These are phyloP conservation scores for Penicillium sp. DNA, from an alignment of 2,329 filamentous ascomycete genomes.

Conservation along the genomic window DNA sequence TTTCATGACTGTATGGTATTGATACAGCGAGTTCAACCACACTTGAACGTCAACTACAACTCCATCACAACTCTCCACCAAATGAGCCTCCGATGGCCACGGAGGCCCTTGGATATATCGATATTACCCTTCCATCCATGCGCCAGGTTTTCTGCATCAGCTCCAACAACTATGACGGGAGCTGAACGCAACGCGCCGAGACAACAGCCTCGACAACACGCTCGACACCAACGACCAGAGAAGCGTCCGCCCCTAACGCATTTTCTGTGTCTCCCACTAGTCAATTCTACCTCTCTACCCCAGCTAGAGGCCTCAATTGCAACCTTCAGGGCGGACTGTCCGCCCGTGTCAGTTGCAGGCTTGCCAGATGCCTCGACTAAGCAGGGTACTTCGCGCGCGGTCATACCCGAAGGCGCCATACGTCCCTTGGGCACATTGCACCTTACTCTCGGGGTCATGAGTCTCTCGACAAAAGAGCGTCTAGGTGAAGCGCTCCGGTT, in stretches of 20 bases:
- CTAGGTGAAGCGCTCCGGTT: slow-evolving; percentile 47
- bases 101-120: background rate
- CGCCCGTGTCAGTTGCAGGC: background rate
- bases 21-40: background rate
- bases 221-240: slow-evolving; percentile 13
- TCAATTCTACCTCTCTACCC: slow-evolving; percentile 55
- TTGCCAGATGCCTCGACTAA: background rate
- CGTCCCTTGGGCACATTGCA: slow-evolving; percentile 77
- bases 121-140: background rate
- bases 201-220: slow-evolving; percentile 7
- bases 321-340: slow-evolving; percentile 50
- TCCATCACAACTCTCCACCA: background rate
- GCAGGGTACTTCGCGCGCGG: slow-evolving; percentile 36
- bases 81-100: slow-evolving; percentile 1
- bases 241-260: slow-evolving; percentile 41
- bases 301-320: slow-evolving; percentile 62
- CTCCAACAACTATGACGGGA: slow-evolving; percentile 8
- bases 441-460: slow-evolving; percentile 83
- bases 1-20: too few relatives aligned
- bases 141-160: background rate
- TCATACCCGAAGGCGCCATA: slow-evolving; percentile 63
- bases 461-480: slow-evolving; percentile 52
- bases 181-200: slow-evolving; percentile 3
- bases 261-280: slow-evolving; percentile 55
- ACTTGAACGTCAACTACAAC: background rate